These are phyloP conservation scores for Parmelia sp. DNA, from an alignment of 495 filamentous ascomycete species.

Conservation along the genomic window DNA sequence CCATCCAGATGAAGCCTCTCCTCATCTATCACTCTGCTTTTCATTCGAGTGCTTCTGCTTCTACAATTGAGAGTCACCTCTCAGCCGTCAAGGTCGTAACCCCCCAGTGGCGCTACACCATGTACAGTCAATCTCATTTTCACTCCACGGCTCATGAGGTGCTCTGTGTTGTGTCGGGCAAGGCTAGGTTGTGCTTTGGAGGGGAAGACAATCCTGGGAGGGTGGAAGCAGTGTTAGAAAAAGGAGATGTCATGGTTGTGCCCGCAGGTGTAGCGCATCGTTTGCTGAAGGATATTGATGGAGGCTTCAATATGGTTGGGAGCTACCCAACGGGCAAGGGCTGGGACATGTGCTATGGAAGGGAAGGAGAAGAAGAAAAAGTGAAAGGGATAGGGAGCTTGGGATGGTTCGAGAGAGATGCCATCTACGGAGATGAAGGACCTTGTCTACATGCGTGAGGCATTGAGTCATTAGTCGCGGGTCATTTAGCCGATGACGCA, in stretches of 20 bases:
- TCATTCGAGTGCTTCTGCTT: slow-evolving; percentile 35
- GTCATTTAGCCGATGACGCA: background rate
- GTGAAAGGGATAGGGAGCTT: slow-evolving; percentile 40
- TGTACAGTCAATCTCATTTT: slow-evolving; percentile 60
- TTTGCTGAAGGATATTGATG: slow-evolving; percentile 49
- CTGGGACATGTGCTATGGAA: slow-evolving; percentile 70
- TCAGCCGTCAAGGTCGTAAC: slow-evolving; percentile 44
- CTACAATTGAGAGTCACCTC: slow-evolving; percentile 50
- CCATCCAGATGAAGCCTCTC: slow-evolving; percentile 55
- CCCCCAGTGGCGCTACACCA: slow-evolving; percentile 62
- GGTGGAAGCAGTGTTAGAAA: slow-evolving; percentile 49
- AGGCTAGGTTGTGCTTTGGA: slow-evolving; percentile 59
- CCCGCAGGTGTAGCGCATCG: slow-evolving; percentile 62
- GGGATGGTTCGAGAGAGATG: slow-evolving; percentile 54
- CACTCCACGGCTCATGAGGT: slow-evolving; percentile 63
- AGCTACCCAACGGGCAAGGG: slow-evolving; percentile 51
- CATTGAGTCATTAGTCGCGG: background rate
- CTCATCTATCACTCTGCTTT: slow-evolving; percentile 56
- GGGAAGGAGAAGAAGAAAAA: slow-evolving; percentile 46
- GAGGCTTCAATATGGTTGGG: slow-evolving; percentile 60
- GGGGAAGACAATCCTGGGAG: slow-evolving; percentile 53
- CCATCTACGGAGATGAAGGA: slow-evolving; percentile 53
- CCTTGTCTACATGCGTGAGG: slow-evolving; percentile 40
- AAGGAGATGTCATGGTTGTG: slow-evolving; percentile 59
- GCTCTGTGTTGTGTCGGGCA: slow-evolving; percentile 51